Evolutionary conservation across 1,284 basidiomycete species (phyloP), one percentile per base, ranked within the genome.

Genomic region (Bjerkandera adusta): DNA sequence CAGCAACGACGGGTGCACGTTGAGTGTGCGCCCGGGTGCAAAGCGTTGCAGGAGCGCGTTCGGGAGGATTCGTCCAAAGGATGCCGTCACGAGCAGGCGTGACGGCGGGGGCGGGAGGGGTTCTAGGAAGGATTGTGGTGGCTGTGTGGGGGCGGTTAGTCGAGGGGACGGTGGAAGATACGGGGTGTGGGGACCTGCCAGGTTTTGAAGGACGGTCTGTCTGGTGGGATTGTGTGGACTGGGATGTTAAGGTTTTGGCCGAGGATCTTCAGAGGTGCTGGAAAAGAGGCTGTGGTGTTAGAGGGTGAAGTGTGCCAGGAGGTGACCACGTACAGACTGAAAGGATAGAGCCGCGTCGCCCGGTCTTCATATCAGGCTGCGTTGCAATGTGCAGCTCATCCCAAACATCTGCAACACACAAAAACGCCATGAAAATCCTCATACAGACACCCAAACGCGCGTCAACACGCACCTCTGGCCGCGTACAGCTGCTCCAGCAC

Each of bases 1-100:
- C 18, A 98, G 75, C 0, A 94, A 69, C 15, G 92, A 96, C 0
- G 95, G 94, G 59, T 99, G 96, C 3, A 98, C 80, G 60, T 98
- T 97, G 34, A 99, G 70, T n/a, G 85, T 70, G 43, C 83, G 79
- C 1, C 69, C 65, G 0, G 74, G 71, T 0, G 67, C 69, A 57
- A 97, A 97, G 22, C 73, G 68, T n/a, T 72, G 60, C 3, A 97
- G 78, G 36, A 93, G 68, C 0, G 69, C 56, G 2, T 75, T 63
- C 0, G 92, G 83, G 18, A 97, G 76, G 51, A 97, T 89, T 43
- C 92, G 85, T 0, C 95, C 95, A 58, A 97, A 97, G 0, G 94
- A 97, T 7, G 92, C 93, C 0, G 93, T 96, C 3, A 98, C 57
- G 5, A 98, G 75, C 8, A 97, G 58, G 52, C 86, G 77, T 3